Percentiles rank a stretch among this genome's conserved stretches.
Conservation (phyloP, 1,139 yeast genomes). For the Hyphopichia burtonii region DNA sequence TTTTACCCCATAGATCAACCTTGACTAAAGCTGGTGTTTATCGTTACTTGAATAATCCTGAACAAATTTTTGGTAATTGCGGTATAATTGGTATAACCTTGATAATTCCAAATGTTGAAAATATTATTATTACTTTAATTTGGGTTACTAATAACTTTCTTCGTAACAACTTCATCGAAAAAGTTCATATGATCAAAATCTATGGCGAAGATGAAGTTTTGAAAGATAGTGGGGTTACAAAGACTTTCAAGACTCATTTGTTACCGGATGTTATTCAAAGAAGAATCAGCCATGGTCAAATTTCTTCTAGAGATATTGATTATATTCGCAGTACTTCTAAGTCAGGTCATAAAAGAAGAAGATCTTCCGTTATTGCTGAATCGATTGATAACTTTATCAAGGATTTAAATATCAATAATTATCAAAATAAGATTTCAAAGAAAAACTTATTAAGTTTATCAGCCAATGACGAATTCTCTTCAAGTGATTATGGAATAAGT, state of each 20-base stretch:
- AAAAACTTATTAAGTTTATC: constrained; percentile 43
- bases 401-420: constrained; percentile 34
- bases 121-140: constrained; percentile 53
- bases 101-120: constrained; percentile 59
- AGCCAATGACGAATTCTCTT: constrained; percentile 39
- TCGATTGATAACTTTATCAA: constrained; percentile 42
- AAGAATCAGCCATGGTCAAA: constrained; percentile 21
- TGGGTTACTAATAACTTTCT: constrained; percentile 72
- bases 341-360: constrained; percentile 19
- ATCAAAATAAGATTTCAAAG: constrained; percentile 17
- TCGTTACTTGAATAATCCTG: constrained; percentile 83
- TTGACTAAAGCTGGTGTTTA: constrained; percentile 83
- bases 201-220: constrained; percentile 66
- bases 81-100: constrained; percentile 81
- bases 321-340: not conserved
- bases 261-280: constrained; percentile 42
- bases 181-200: constrained; percentile 74
- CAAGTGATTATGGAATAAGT: constrained; percentile 32
- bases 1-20: constrained; percentile 36
- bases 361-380: constrained; percentile 28
- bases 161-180: constrained; percentile 73
- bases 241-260: constrained; percentile 57
- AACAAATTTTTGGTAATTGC: constrained; percentile 76
- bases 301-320: constrained; percentile 1
- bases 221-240: constrained; percentile 65